Conservation (phyloP, 371 early-diverging fungal species). For the Mucor piriformis region DNA sequence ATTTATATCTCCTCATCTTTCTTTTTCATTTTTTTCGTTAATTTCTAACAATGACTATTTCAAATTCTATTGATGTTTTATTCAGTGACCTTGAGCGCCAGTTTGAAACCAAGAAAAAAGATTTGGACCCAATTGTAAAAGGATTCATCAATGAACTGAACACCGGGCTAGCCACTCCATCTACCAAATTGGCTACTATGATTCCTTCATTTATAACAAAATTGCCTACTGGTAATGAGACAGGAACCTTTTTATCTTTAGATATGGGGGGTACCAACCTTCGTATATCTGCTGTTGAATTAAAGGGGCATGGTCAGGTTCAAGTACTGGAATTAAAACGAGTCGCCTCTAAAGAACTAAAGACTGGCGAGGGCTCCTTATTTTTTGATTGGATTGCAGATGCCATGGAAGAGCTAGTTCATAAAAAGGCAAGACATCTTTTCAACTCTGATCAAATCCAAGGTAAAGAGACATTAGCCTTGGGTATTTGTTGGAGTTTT, state of each 20-base stretch:
- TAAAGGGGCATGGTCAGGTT: slow-evolving; percentile 44
- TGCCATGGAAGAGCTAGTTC: slow-evolving; percentile 8
- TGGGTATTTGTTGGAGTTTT: slow-evolving; percentile 55
- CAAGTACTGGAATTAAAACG: slow-evolving; percentile 15
- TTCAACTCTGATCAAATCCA: slow-evolving; percentile 44
- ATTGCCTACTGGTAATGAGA: slow-evolving; percentile 82
- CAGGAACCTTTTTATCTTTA: slow-evolving; percentile 82
- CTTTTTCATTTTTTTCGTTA: neutral
- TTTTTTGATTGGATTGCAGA: slow-evolving; percentile 89
- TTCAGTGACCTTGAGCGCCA: slow-evolving; percentile 7
- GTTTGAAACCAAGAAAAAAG: slow-evolving; percentile 36
- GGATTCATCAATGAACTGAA: slow-evolving; percentile 47
- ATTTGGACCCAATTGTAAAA: slow-evolving; percentile 47
- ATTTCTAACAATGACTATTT: neutral
- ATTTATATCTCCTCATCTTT: neutral
- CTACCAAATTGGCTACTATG: slow-evolving; percentile 38
- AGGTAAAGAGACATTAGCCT: slow-evolving; percentile 27
- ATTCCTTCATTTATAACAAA: slow-evolving; percentile 84
- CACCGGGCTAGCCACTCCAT: slow-evolving; percentile 31
- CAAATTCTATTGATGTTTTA: neutral
- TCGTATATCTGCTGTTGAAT: slow-evolving; percentile 67
- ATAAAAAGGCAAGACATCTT: slow-evolving; percentile 8
- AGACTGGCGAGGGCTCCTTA: slow-evolving; percentile 54
- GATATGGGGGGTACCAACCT: slow-evolving; percentile 94
- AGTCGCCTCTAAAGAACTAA: slow-evolving; percentile 31